A percentile compares a stretch with the other conserved stretches of the same genome.
Evolutionary conservation across 2,329 filamentous ascomycete species (phyloP).

Genomic region (Diplocarpon mali): DNA sequence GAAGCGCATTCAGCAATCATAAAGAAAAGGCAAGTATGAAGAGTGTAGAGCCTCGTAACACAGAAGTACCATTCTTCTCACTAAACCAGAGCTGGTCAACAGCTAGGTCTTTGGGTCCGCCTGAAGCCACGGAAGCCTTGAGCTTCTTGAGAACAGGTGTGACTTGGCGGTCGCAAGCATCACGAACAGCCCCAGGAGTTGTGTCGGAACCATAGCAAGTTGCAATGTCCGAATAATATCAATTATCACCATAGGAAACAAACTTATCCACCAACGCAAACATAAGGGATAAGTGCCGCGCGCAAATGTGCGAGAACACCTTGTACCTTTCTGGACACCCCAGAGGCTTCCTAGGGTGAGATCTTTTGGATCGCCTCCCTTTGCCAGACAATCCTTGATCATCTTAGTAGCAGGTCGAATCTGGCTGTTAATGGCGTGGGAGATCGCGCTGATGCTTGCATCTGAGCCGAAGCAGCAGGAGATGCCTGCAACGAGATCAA

Average conservation of each 20-base stretch:
- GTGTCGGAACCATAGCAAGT: slow-evolving; percentile 1
- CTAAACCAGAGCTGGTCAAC: neutral
- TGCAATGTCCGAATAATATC: neutral
- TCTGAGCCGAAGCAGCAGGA: no score
- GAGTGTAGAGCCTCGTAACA: neutral
- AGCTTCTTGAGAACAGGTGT: neutral
- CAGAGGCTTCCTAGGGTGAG: neutral
- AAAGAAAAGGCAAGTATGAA: neutral
- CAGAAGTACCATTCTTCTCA: neutral
- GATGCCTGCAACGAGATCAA: no score
- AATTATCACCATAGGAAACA: slow-evolving; percentile 7
- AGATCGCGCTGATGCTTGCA: neutral
- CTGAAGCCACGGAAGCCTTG: neutral
- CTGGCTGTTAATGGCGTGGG: slow-evolving; percentile 24
- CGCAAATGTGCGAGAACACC: neutral
- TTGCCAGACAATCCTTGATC: slow-evolving; percentile 1
- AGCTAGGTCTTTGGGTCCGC: neutral
- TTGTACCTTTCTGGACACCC: no score
- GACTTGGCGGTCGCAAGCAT: neutral
- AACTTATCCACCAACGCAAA: neutral
- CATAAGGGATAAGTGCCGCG: no score
- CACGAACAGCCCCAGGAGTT: neutral
- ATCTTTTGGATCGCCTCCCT: slow-evolving; percentile 8
- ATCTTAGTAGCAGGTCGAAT: slow-evolving; percentile 19
- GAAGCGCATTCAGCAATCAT: neutral